Evolutionary conservation across 192 early-diverging fungal genomes (phyloP).

Genomic region (Paraglomus brasilianum): DNA sequence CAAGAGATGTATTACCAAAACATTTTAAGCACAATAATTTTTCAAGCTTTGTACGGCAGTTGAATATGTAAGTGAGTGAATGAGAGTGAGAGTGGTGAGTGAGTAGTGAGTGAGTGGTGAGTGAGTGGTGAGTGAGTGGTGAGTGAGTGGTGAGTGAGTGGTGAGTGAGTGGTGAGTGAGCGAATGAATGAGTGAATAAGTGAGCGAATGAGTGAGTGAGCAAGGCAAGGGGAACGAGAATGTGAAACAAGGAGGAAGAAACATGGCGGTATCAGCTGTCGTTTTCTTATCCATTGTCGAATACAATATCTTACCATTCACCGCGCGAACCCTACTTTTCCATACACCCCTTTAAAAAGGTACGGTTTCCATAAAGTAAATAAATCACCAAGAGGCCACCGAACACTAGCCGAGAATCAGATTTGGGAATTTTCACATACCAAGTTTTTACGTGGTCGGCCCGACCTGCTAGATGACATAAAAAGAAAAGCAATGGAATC

Average conservation of each 20-base stretch:
- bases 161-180: too few species aligned
- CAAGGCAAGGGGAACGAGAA: neutral
- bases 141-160: neutral
- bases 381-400: conserved; percentile 82
- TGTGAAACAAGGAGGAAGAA: neutral
- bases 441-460: conserved; percentile 74
- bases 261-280: neutral
- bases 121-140: neutral
- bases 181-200: too few species aligned
- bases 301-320: neutral
- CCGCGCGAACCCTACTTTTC: conserved; percentile 5
- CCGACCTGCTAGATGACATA: conserved; percentile 85
- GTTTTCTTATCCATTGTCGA: neutral
- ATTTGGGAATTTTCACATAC: conserved; percentile 90
- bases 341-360: conserved; percentile 32
- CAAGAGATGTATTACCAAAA: conserved; percentile 85
- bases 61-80: conserved; percentile 65
- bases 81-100: neutral
- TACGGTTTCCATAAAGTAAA: conserved; percentile 93
- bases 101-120: neutral
- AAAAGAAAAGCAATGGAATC: conserved; percentile 90
- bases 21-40: conserved; percentile 96
- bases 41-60: conserved; percentile 84
- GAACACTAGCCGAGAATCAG: conserved; percentile 85
- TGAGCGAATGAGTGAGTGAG: too few species aligned